phyloP scores from a whole-genome alignment of 108 stramenopile genomes.

The Nitzschia inconspicua region DNA sequence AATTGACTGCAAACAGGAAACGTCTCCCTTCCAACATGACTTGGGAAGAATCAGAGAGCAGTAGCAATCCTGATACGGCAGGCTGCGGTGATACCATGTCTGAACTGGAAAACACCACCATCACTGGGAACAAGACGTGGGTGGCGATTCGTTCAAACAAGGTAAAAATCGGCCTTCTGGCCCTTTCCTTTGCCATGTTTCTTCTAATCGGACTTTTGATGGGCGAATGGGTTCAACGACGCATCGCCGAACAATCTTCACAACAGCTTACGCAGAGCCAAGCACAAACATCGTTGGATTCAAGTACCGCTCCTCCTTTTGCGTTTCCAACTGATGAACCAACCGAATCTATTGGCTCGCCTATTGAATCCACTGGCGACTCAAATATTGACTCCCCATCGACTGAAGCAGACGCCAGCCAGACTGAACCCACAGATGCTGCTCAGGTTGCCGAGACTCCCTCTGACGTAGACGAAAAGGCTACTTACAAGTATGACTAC shows the following conservation, averaged over 20 bases:
- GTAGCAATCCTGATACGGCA: background rate
- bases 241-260: background rate
- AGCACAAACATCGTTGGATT: background rate
- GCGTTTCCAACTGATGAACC: background rate
- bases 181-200: background rate
- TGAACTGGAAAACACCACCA: background rate
- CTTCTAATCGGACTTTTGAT: background rate
- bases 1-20: too few species aligned
- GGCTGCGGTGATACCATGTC: background rate
- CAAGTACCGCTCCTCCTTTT: background rate
- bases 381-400: background rate
- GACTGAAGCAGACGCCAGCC: background rate
- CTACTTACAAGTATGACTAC: constrained; percentile 5
- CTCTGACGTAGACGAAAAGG: too few species aligned
- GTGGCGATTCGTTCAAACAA: background rate
- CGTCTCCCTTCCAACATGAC: background rate
- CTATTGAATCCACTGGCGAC: background rate
- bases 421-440: background rate
- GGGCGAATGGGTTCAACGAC: constrained; percentile 2
- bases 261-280: background rate
- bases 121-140: background rate
- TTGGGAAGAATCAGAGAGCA: constrained; percentile 6
- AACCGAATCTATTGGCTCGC: too few species aligned
- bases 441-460: background rate
- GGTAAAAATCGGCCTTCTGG: background rate